These are phyloP conservation scores for Nematodospora valgi DNA, from an alignment of 805 yeast species.

Conservation along the genomic window DNA sequence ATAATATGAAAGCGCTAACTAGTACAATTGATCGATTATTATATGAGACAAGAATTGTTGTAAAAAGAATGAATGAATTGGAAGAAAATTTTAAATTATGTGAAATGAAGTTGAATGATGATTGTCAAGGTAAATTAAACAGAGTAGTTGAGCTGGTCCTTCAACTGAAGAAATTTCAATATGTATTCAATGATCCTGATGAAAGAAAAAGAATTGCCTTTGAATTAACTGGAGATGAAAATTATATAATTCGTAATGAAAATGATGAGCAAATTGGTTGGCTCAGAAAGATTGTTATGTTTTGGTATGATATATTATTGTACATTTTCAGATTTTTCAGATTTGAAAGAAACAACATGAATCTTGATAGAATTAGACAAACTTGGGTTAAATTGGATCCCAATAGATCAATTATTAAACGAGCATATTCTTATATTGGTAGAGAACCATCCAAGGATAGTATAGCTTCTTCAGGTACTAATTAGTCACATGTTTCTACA, in stretches of 20 bases:
- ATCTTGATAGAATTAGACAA: constrained; percentile 37
- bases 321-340: constrained; percentile 32
- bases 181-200: constrained; percentile 24
- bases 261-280: constrained; percentile 7
- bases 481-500: constrained; percentile 2
- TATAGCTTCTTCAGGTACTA: constrained; percentile 9
- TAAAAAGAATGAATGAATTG: constrained; percentile 37
- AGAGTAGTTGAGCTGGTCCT: constrained; percentile 23
- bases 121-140: constrained; percentile 23
- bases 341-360: constrained; percentile 41
- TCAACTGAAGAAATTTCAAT: constrained; percentile 27
- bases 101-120: constrained; percentile 24
- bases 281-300: constrained; percentile 23
- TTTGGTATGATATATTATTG: constrained; percentile 30
- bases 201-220: constrained; percentile 26
- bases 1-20: constrained; percentile 26
- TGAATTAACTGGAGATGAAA: constrained; percentile 24
- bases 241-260: constrained; percentile 1
- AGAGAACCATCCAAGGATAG: constrained; percentile 16
- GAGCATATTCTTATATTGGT: constrained; percentile 32
- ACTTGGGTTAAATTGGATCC: constrained; percentile 42
- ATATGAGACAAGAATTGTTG: constrained; percentile 40
- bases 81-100: constrained; percentile 30
- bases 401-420: constrained; percentile 31
- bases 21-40: constrained; percentile 35